Percentiles rank a stretch among this genome's conserved stretches.
Evolutionary conservation across 441 rosid species (phyloP).

Genomic region (Daphne laureola): DNA sequence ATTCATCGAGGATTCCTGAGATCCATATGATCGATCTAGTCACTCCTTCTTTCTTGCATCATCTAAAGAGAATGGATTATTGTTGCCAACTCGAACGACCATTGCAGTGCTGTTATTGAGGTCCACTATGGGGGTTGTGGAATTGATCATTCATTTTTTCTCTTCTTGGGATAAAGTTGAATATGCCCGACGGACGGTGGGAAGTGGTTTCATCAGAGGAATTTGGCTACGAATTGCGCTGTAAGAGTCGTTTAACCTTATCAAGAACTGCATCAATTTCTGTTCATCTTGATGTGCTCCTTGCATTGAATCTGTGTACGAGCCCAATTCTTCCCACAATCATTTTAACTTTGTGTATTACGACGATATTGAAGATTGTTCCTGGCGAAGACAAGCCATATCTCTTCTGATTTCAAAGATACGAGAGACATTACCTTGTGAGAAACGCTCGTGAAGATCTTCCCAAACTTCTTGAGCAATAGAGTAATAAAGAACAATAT

Average conservation of each 20-base stretch:
- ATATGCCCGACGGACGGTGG: background rate
- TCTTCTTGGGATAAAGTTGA: background rate
- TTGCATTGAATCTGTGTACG: background rate
- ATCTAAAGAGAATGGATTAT: background rate
- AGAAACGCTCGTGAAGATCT: no score
- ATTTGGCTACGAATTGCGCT: background rate
- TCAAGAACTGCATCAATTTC: slow-evolving; percentile 9
- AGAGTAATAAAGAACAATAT: no score
- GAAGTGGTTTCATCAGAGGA: background rate
- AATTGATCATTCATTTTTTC: background rate
- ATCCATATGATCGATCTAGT: no score
- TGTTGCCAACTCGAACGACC: background rate
- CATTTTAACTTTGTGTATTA: background rate
- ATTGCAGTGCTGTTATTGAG: background rate
- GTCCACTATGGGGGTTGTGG: no score
- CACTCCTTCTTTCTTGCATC: background rate
- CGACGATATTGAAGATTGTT: background rate
- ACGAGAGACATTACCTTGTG: background rate
- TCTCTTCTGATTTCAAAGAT: background rate
- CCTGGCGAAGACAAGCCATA: background rate
- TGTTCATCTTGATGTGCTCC: background rate
- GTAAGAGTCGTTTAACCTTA: slow-evolving; percentile 4
- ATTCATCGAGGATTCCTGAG: no score
- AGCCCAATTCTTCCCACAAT: no score
- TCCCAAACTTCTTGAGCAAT: no score